Conservation (phyloP, 2,329 filamentous ascomycete genomes). For the Pleomassaria siparia region DNA sequence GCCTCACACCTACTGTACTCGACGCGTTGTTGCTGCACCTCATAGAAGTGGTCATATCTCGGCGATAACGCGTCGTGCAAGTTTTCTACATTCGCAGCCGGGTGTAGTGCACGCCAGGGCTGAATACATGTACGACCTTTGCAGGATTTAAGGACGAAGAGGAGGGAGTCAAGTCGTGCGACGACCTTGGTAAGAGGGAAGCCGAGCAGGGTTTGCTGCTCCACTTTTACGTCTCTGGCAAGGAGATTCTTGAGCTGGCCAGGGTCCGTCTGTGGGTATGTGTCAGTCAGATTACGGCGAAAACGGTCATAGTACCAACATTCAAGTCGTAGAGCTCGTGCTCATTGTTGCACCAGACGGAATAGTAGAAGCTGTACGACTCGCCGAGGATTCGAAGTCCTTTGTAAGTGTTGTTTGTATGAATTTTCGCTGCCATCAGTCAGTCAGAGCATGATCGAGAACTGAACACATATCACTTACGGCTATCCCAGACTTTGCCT, state of each 20-base stretch:
- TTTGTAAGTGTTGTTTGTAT: slow-evolving; percentile 62
- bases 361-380: slow-evolving; percentile 64
- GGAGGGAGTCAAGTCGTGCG: slow-evolving; percentile 54
- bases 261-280: slow-evolving; percentile 30
- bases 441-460: neutral
- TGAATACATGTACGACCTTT: slow-evolving; percentile 55
- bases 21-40: slow-evolving; percentile 51
- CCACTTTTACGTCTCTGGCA: slow-evolving; percentile 10
- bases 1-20: slow-evolving; percentile 56
- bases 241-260: slow-evolving; percentile 40
- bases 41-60: slow-evolving; percentile 58
- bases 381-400: slow-evolving; percentile 56
- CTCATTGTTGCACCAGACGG: slow-evolving; percentile 69
- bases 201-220: slow-evolving; percentile 6
- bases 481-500: slow-evolving; percentile 12
- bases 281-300: neutral
- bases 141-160: slow-evolving; percentile 64
- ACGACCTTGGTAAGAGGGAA: slow-evolving; percentile 16
- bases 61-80: slow-evolving; percentile 54
- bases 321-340: slow-evolving; percentile 66
- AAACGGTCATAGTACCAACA: slow-evolving; percentile 38
- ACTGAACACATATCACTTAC: slow-evolving; percentile 1
- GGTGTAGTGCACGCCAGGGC: slow-evolving; percentile 62
- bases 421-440: slow-evolving; percentile 3
- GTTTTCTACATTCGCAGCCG: slow-evolving; percentile 53